Evolutionary conservation across 176 grass and related monocot species (phyloP), one percentile per base, ranked within the genome.

Genomic region (Elaeis guineensis): DNA sequence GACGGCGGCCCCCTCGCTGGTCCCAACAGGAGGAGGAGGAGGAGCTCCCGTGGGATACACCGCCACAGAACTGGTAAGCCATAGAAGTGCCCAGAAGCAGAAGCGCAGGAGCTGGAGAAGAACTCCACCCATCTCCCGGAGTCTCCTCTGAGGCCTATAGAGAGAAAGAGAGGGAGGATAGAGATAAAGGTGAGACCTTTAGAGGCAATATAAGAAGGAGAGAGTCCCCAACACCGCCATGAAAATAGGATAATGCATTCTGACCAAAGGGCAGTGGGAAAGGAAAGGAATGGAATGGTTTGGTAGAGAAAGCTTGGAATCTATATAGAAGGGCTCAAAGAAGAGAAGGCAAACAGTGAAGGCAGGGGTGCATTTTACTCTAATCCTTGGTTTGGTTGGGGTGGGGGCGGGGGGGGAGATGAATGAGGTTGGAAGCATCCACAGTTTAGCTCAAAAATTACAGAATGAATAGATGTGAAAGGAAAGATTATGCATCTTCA

Each of bases 71-170:
- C 81, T 61, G 55, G 63, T 49, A 2, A 58, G 19, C 59, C 59
- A 72, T 67, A 87, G 19, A 25, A 84, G 3, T 61, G 75, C 84
- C 66, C 72, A 54, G 67, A 90, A 60, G 53, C 57, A 90, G 16
- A 80, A 16, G 0, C 65, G 70, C 9, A 72, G 48, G 0, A 87
- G 49, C 48, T 77, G 32, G 19, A 68, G 50, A 55, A 81, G 59
- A 23, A 78, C 0, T 58, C 58, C 62, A 1, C 57, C 44, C 71
- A 72, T 70, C 64, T 81, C 78, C 35, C 35, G 35, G 35, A 44
- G 9, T 55, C 15, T 21, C 54, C 7, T 25, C 4, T 2, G 52
- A 52, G 22, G 21, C 49, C 49, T 66, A 53, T 26, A 53, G 21
- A 26, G 52, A 58, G 29, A 70, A 59, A 15, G 14, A 18, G 3